phyloP scores from a whole-genome alignment of 768 basidiomycete species.

The Hericium alpestre region DNA sequence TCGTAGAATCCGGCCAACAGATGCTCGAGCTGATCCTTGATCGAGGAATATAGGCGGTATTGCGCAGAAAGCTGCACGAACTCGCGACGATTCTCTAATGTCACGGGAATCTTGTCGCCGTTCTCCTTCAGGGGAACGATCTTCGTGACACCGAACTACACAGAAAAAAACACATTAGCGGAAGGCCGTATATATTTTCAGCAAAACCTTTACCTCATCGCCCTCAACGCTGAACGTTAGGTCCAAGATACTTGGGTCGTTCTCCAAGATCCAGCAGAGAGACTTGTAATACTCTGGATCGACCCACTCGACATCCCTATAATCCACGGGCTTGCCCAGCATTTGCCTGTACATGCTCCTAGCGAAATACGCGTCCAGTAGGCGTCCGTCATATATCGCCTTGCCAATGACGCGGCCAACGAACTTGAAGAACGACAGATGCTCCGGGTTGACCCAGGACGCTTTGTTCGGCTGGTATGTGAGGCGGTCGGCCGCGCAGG shows the following conservation, averaged over 20 bases:
- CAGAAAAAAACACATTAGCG: constrained; percentile 1
- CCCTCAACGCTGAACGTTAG: constrained; percentile 93
- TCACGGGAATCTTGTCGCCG: constrained; percentile 78
- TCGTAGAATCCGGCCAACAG: constrained; percentile 90
- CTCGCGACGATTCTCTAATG: constrained; percentile 93
- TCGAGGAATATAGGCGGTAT: constrained; percentile 86
- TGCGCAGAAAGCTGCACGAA: constrained; percentile 94
- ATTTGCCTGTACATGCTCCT: constrained; percentile 94
- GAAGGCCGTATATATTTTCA: no score
- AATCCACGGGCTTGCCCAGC: constrained; percentile 88
- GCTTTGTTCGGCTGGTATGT: constrained; percentile 96
- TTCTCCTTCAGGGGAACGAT: constrained; percentile 79
- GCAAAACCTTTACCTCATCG: constrained; percentile 63
- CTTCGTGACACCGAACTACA: constrained; percentile 82
- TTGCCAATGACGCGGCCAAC: constrained; percentile 97
- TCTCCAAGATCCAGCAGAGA: constrained; percentile 95
- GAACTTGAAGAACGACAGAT: constrained; percentile 96
- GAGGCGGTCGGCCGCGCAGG: constrained; percentile 87
- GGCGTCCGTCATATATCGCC: constrained; percentile 90
- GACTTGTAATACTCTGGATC: constrained; percentile 99
- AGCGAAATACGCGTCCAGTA: constrained; percentile 96
- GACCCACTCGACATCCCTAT: constrained; percentile 93
- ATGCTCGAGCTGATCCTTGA: constrained; percentile 91
- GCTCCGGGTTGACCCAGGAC: constrained; percentile 90
- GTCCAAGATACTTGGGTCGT: constrained; percentile 79